Evolutionary conservation across 2,329 filamentous ascomycete genomes (phyloP).

Genomic region (Venturia carpophila): DNA sequence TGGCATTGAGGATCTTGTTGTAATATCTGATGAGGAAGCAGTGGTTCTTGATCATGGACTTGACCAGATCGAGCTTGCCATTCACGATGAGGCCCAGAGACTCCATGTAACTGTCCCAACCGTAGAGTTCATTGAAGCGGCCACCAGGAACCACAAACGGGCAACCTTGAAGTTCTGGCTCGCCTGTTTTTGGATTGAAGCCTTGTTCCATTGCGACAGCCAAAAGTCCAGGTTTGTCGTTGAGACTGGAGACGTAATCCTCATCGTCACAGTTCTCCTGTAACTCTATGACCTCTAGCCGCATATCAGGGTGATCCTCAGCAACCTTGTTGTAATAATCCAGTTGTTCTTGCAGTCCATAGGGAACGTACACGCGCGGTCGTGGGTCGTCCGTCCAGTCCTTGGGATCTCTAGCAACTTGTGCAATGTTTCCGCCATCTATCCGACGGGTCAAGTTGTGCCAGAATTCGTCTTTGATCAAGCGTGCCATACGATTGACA

Average conservation of each 20-base stretch:
- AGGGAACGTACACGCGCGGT: slow-evolving; percentile 85
- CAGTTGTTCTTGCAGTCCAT: slow-evolving; percentile 75
- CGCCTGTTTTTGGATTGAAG: slow-evolving; percentile 55
- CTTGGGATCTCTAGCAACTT: slow-evolving; percentile 84
- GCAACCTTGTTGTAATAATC: slow-evolving; percentile 84
- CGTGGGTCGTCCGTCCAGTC: slow-evolving; percentile 88
- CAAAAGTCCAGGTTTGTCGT: slow-evolving; percentile 77
- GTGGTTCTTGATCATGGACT: slow-evolving; percentile 93
- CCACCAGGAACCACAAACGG: slow-evolving; percentile 97
- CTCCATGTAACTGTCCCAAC: slow-evolving; percentile 99
- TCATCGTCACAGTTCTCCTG: slow-evolving; percentile 65
- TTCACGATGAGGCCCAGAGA: slow-evolving; percentile 82
- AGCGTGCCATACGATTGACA: slow-evolving; percentile 73
- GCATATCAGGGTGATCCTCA: slow-evolving; percentile 68
- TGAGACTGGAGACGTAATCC: slow-evolving; percentile 73
- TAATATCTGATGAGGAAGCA: slow-evolving; percentile 98
- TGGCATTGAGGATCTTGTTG: slow-evolving; percentile 96
- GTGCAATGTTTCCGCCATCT: slow-evolving; percentile 77
- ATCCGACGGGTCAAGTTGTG: slow-evolving; percentile 81
- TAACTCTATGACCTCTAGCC: slow-evolving; percentile 77
- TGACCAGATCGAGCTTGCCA: slow-evolving; percentile 77
- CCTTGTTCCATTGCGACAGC: slow-evolving; percentile 82
- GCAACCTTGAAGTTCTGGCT: slow-evolving; percentile 65
- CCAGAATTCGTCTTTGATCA: slow-evolving; percentile 91
- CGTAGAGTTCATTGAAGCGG: slow-evolving; percentile 96